These are phyloP conservation scores for Ophiostoma sp. DNA, from an alignment of 2,329 filamentous ascomycete species.

Conservation along the genomic window DNA sequence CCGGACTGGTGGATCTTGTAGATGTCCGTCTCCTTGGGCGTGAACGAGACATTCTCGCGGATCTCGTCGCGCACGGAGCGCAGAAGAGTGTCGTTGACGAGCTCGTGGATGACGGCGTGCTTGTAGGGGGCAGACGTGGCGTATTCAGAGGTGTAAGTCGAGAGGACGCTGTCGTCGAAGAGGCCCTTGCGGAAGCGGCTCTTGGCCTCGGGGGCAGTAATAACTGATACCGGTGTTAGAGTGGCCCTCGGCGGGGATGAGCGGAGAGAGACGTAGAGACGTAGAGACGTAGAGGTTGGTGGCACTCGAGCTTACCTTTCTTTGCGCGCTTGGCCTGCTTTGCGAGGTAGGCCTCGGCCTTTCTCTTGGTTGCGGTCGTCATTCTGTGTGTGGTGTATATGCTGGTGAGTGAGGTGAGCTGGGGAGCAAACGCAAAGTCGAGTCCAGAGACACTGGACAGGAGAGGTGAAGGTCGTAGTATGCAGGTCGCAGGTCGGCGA, in stretches of 20 bases:
- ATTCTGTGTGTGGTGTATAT: not conserved
- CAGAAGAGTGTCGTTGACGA: constrained; percentile 76
- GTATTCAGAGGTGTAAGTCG: constrained; percentile 58
- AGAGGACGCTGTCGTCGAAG: constrained; percentile 55
- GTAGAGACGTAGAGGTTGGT: not conserved
- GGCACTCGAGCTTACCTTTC: constrained; percentile 37
- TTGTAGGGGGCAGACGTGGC: constrained; percentile 70
- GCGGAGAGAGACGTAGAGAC: not conserved
- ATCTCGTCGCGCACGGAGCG: constrained; percentile 86
- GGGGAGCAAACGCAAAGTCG: not conserved
- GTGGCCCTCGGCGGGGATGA: not conserved
- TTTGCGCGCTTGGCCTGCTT: constrained; percentile 48
- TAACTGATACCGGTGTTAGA: not conserved
- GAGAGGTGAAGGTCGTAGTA: not conserved
- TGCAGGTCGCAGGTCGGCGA: not conserved
- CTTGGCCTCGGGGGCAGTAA: constrained; percentile 40
- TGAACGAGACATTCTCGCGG: constrained; percentile 85
- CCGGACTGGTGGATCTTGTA: constrained; percentile 99
- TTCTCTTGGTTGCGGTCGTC: constrained; percentile 25
- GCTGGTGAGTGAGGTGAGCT: not conserved
- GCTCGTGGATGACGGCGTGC: constrained; percentile 77
- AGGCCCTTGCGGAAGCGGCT: constrained; percentile 61
- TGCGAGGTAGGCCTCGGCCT: constrained; percentile 46
- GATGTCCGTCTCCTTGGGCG: constrained; percentile 97
- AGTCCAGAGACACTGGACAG: not conserved